These are phyloP conservation scores for Ambrosiella beaveri DNA, from an alignment of 2,329 filamentous ascomycete species.

Conservation along the genomic window DNA sequence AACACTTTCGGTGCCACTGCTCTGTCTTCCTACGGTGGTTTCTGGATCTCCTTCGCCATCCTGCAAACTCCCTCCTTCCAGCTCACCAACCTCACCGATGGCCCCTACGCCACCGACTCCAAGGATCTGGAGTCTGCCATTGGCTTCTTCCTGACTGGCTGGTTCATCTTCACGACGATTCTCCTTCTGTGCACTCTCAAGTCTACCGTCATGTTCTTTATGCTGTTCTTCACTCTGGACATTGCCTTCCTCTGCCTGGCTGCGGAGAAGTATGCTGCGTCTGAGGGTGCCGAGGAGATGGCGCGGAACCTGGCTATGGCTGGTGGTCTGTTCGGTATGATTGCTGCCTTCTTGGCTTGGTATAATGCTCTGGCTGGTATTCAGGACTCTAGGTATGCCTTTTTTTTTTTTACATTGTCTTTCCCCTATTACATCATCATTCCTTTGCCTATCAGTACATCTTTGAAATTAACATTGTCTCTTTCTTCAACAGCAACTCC, in stretches of 20 bases:
- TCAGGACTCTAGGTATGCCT: slow-evolving; percentile 46
- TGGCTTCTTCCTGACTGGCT: slow-evolving; percentile 59
- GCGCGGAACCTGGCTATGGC: slow-evolving; percentile 42
- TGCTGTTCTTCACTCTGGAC: slow-evolving; percentile 62
- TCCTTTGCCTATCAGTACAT: neutral
- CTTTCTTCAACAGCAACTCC: slow-evolving; percentile 39
- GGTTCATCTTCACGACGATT: slow-evolving; percentile 73
- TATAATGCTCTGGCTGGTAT: slow-evolving; percentile 75
- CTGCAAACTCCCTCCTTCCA: slow-evolving; percentile 52
- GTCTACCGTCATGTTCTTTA: slow-evolving; percentile 63
- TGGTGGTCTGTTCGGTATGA: slow-evolving; percentile 63
- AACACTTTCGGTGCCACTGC: slow-evolving; percentile 77
- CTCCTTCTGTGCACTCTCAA: slow-evolving; percentile 57
- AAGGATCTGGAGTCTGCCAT: slow-evolving; percentile 40
- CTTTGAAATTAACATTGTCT: slow-evolving; percentile 20
- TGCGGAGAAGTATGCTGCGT: slow-evolving; percentile 38
- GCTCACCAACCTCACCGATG: slow-evolving; percentile 28
- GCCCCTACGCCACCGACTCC: slow-evolving; percentile 29
- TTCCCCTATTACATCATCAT: neutral
- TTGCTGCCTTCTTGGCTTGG: slow-evolving; percentile 71
- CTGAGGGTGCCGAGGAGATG: slow-evolving; percentile 31
- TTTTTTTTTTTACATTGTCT: neutral
- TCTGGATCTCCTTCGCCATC: slow-evolving; percentile 65
- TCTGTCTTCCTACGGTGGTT: slow-evolving; percentile 65
- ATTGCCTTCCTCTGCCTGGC: slow-evolving; percentile 58